phyloP scores from a whole-genome alignment of 2,329 filamentous ascomycete genomes.

The Pseudogymnoascus sp. region DNA sequence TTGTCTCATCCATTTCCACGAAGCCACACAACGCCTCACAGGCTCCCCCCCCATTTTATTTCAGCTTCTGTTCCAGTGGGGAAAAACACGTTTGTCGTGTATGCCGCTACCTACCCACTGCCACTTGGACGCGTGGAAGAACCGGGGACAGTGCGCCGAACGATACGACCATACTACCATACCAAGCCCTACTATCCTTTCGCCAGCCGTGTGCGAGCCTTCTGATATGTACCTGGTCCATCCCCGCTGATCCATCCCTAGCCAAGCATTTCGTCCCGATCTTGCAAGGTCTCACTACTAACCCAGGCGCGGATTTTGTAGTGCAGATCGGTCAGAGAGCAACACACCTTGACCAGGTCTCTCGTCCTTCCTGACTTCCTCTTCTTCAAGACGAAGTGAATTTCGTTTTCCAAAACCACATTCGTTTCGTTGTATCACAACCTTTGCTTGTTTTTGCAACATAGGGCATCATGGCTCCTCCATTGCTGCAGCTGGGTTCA shows the following conservation, averaged over 20 bases:
- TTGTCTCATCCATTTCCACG: neutral
- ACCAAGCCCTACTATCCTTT: neutral
- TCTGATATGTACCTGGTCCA: neutral
- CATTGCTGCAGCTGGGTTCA: neutral
- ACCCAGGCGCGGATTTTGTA: neutral
- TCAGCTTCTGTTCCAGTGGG: neutral
- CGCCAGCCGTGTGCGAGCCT: neutral
- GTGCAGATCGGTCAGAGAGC: neutral
- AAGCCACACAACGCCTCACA: neutral
- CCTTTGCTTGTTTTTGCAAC: neutral
- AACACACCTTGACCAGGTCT: neutral
- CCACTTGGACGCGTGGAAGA: no score
- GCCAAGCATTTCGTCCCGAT: neutral
- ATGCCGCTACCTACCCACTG: neutral
- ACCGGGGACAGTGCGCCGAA: neutral
- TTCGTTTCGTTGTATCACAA: slow-evolving; percentile 1
- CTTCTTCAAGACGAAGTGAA: neutral
- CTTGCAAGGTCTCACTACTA: neutral
- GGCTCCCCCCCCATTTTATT: neutral
- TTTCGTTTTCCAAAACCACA: neutral
- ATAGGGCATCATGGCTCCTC: neutral
- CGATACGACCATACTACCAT: neutral
- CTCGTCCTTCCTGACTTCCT: neutral
- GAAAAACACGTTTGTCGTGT: neutral
- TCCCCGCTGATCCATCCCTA: neutral